Evolutionary conservation across 805 yeast genomes (phyloP).

Genomic region (Limtongozyma cylindracea): DNA sequence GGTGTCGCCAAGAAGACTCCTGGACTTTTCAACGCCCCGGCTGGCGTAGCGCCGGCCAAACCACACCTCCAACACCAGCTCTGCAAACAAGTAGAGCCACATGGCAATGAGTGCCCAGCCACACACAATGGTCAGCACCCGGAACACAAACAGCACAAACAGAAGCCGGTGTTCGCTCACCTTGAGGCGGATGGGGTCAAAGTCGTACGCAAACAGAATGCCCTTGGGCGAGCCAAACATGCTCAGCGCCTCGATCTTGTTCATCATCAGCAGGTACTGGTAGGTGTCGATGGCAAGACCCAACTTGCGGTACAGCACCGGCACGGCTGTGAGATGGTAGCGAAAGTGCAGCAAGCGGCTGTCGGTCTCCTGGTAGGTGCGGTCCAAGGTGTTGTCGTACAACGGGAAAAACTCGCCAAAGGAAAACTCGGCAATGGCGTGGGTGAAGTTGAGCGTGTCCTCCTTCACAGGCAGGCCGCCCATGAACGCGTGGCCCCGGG

Average conservation of each 20-base stretch:
- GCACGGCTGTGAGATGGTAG: slow-evolving; percentile 61
- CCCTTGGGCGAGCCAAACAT: slow-evolving; percentile 31
- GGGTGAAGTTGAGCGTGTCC: slow-evolving; percentile 51
- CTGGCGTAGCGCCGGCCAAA: slow-evolving; percentile 33
- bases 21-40: slow-evolving; percentile 22
- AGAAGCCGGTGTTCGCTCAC: slow-evolving; percentile 51
- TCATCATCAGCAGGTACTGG: slow-evolving; percentile 47
- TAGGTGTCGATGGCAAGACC: slow-evolving; percentile 59
- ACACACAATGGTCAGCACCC: slow-evolving; percentile 61
- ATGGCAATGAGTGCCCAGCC: slow-evolving; percentile 51
- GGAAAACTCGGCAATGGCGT: slow-evolving; percentile 65
- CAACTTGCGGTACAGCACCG: slow-evolving; percentile 46
- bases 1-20: too few species aligned
- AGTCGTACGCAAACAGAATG: slow-evolving; percentile 59
- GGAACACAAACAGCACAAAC: slow-evolving; percentile 52
- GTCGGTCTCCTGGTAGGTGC: slow-evolving; percentile 30
- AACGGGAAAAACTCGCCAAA: slow-evolving; percentile 81
- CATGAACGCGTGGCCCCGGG: slow-evolving; percentile 24
- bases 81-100: slow-evolving; percentile 34
- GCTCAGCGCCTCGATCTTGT: slow-evolving; percentile 3
- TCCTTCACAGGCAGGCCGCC: slow-evolving; percentile 4
- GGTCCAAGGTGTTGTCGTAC: slow-evolving; percentile 71
- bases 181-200: slow-evolving; percentile 61
- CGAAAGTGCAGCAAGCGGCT: slow-evolving; percentile 23
- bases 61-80: slow-evolving; percentile 19